Evolutionary conservation across 768 basidiomycete genomes (phyloP).

Genomic region (Pleurotus djamor): DNA sequence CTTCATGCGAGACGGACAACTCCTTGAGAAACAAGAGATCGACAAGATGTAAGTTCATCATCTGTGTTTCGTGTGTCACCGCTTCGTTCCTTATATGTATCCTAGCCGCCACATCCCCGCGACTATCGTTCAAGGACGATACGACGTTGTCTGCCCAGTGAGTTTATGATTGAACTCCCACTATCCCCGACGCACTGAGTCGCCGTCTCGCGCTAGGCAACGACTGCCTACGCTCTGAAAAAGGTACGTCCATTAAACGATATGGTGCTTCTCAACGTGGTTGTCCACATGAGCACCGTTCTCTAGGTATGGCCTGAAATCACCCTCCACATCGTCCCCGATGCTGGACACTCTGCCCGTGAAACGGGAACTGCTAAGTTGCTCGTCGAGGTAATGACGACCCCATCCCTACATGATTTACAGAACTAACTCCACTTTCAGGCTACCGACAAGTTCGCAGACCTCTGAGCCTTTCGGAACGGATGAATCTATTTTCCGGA

Average conservation of each 20-base stretch:
- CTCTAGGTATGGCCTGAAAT: slow-evolving; percentile 71
- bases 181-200: no score
- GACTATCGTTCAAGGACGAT: slow-evolving; percentile 81
- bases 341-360: slow-evolving; percentile 85
- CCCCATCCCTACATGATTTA: not conserved
- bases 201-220: slow-evolving; percentile 43
- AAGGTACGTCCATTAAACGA: slow-evolving; percentile 34
- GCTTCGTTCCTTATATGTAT: not conserved
- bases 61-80: not conserved
- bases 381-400: slow-evolving; percentile 58
- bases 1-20: slow-evolving; percentile 86
- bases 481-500: no score
- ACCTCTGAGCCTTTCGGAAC: slow-evolving; percentile 12
- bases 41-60: slow-evolving; percentile 71
- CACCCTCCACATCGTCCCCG: slow-evolving; percentile 73
- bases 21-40: slow-evolving; percentile 80
- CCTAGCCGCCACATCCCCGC: slow-evolving; percentile 84
- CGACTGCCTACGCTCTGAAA: slow-evolving; percentile 80
- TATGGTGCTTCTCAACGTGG: not conserved
- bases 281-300: not conserved
- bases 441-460: slow-evolving; percentile 43
- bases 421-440: slow-evolving; percentile 11
- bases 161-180: slow-evolving; percentile 14
- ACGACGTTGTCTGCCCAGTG: slow-evolving; percentile 88
- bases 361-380: slow-evolving; percentile 70